Base-by-base conservation (phyloP, 2,329 filamentous ascomycete genomes). In the Trichoderma koningii region DNA sequence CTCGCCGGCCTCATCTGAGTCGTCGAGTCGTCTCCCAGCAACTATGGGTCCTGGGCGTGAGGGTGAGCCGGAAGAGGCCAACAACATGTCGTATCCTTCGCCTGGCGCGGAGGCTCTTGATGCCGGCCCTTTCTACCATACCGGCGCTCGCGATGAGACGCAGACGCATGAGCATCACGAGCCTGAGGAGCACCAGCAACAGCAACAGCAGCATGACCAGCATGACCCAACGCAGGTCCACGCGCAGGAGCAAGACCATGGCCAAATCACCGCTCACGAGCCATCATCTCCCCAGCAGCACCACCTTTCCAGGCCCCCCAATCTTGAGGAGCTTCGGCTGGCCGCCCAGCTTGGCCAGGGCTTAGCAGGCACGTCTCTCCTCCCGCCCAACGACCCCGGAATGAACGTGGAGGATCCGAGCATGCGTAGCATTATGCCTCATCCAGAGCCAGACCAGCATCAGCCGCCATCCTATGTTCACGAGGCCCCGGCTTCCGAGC, bases 301-400 rank as follows among this genome's bases (percentile, higher is more conserved):
- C 30, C 79, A 81, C 53, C 71, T 76, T 12, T 70, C 76, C 15
- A 77, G 78, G 14, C 76, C 80, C 2, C 76, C 80, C 42, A 85
- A 81, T 65, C 78, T 81, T 5, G 83, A 85, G 69, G 84, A 87
- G 74, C 77, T 87, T 48, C 84, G 85, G 72, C 76, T 87, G 45
- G 84, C 84, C 15, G 84, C 85, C 10, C 85, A 86, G 70, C 75
- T 87, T 48, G 84, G 83, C 55, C 82, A 85, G 66, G 83, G 80
- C 50, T 76, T 87, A 17, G 81, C 83, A 28, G 75, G 76, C 10
- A 72, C 78, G 14, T 78, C 82, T 42, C 80, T 83, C 66, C 80
- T 86, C 72, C 76, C 79, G n/a, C 74, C 78, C 17, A 78, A 82
- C 19, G 81, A 82, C 65, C 74, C 79, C 2, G 78, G 74, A 47